Conservation (phyloP, 2,329 filamentous ascomycete genomes). For the Cytospora piceicola region DNA sequence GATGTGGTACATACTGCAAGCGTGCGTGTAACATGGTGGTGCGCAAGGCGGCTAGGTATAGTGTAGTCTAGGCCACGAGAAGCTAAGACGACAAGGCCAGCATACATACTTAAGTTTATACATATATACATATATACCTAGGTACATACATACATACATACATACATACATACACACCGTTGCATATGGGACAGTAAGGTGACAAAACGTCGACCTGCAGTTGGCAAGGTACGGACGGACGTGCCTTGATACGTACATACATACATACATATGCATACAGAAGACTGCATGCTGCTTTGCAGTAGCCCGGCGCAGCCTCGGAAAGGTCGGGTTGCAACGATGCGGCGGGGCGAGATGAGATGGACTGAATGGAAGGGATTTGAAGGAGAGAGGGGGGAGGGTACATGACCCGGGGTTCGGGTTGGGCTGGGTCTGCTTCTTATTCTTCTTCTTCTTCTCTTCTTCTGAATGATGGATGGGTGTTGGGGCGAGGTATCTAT, state of each 20-base stretch:
- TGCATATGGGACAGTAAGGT: neutral
- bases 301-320: neutral
- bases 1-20: no score
- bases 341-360: neutral
- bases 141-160: neutral
- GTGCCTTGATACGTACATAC: no score
- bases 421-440: no score
- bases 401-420: neutral
- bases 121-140: neutral
- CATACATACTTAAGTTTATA: neutral
- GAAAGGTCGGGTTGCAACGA: neutral
- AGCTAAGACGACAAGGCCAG: no score
- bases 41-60: neutral
- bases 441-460: no score
- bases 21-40: no score
- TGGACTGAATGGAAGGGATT: neutral
- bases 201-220: neutral
- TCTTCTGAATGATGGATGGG: no score
- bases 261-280: neutral
- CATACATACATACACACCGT: neutral
- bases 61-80: neutral
- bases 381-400: neutral
- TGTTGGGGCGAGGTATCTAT: no score
- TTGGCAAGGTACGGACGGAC: neutral
- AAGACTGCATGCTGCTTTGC: no score